Conservation (phyloP, 768 basidiomycete species). For the Kwoniella sp. region DNA sequence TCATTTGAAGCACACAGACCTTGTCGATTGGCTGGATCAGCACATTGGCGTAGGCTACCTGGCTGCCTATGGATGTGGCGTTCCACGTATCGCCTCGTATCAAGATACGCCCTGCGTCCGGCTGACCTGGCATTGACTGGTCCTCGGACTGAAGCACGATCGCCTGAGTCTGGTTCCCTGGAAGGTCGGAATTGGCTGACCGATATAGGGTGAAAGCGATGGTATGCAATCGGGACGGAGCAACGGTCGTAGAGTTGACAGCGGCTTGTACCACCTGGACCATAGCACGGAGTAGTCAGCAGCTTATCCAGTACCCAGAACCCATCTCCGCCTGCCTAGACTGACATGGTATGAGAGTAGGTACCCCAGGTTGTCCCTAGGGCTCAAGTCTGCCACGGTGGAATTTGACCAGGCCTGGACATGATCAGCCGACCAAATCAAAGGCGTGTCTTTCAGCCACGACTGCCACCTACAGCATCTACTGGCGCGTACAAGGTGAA, state of each 20-base stretch:
- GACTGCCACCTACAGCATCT: slow-evolving; percentile 26
- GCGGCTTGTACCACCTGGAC: slow-evolving; percentile 23
- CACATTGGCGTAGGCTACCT: slow-evolving; percentile 20
- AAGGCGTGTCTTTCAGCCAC: too few species aligned
- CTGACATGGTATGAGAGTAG: slow-evolving; percentile 29
- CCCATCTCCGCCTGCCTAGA: too few species aligned
- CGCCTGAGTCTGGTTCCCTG: slow-evolving; percentile 30
- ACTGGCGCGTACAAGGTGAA: slow-evolving; percentile 26
- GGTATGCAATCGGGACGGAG: slow-evolving; percentile 28
- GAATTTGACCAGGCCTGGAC: too few species aligned
- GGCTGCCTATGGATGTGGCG: slow-evolving; percentile 14
- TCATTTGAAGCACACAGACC: slow-evolving; percentile 5
- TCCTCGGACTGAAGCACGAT: slow-evolving; percentile 27
- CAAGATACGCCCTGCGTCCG: slow-evolving; percentile 6
- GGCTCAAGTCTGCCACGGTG: too few species aligned
- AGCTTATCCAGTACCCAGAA: too few species aligned
- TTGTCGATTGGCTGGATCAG: slow-evolving; percentile 29
- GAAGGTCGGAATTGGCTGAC: slow-evolving; percentile 11
- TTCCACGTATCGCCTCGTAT: slow-evolving; percentile 35
- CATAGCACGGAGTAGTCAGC: background rate
- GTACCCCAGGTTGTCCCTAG: too few species aligned
- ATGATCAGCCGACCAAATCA: too few species aligned
- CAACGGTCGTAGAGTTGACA: slow-evolving; percentile 25
- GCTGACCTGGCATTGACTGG: slow-evolving; percentile 4
- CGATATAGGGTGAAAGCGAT: slow-evolving; percentile 28